Conservation (phyloP, 2,329 filamentous ascomycete species). For the Verticillium isaacii region DNA sequence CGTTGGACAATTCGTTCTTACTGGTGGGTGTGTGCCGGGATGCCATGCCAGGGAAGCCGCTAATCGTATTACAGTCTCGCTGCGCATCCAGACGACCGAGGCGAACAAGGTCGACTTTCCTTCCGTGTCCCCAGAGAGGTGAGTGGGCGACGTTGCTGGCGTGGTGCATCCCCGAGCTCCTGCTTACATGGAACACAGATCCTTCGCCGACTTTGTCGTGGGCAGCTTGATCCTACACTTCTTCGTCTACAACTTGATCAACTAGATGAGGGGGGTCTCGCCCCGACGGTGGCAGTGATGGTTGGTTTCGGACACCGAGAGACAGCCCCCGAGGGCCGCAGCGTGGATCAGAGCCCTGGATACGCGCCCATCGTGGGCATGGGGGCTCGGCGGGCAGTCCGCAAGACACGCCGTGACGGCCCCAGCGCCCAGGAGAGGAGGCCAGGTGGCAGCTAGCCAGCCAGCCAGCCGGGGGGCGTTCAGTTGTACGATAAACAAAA, state of each 20-base stretch:
- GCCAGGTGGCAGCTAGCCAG: neutral
- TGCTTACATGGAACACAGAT: constrained; percentile 45
- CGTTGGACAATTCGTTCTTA: constrained; percentile 96
- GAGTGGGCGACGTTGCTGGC: neutral
- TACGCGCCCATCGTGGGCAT: neutral
- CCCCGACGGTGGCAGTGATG: neutral
- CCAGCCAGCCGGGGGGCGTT: too few relatives aligned
- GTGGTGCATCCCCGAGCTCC: constrained; percentile 9
- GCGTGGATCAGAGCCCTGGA: neutral
- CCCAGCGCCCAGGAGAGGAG: neutral
- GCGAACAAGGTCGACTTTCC: constrained; percentile 76
- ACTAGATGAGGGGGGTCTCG: constrained; percentile 49
- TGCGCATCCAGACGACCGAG: constrained; percentile 88
- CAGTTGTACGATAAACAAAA: neutral
- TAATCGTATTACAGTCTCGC: constrained; percentile 38
- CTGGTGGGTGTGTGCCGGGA: constrained; percentile 51
- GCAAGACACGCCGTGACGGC: neutral
- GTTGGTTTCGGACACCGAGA: neutral
- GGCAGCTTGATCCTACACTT: constrained; percentile 95
- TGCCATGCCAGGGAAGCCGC: constrained; percentile 10
- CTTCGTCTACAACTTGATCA: constrained; percentile 99
- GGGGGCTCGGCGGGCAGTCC: neutral
- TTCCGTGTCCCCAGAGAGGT: constrained; percentile 76
- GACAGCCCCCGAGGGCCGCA: neutral
- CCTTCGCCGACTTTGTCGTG: constrained; percentile 94